Evolutionary conservation across 768 basidiomycete genomes (phyloP).

Genomic region (Trametes maxima): DNA sequence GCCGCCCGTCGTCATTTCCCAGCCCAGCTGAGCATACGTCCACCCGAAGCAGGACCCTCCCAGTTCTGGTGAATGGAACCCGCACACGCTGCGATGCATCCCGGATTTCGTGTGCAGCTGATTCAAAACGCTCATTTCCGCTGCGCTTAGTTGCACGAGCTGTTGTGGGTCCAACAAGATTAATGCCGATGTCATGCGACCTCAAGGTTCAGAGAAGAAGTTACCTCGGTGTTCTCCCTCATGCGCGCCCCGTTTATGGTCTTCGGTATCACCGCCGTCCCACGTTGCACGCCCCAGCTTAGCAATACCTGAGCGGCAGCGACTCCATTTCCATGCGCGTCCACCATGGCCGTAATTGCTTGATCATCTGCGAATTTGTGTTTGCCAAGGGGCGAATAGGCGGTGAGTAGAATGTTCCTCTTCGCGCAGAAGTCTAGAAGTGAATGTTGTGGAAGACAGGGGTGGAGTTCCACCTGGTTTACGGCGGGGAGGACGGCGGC

Average conservation of each 20-base stretch:
- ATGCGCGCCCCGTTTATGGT: constrained; percentile 46
- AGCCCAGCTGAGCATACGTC: constrained; percentile 41
- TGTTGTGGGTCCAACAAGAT: background rate
- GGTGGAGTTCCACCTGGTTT: constrained; percentile 74
- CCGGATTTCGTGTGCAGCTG: constrained; percentile 2
- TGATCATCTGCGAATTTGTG: constrained; percentile 47
- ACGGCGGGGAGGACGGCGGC: constrained; percentile 61
- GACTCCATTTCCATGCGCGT: constrained; percentile 41
- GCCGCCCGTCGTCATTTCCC: constrained; percentile 27
- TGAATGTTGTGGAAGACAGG: constrained; percentile 64
- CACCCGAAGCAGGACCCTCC: constrained; percentile 37
- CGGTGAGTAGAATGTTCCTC: constrained; percentile 63
- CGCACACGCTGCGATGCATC: constrained; percentile 15
- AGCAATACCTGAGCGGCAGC: constrained; percentile 50
- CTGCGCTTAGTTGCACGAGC: constrained; percentile 1
- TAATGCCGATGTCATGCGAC: background rate
- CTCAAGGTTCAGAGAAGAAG: background rate
- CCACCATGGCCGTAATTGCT: constrained; percentile 42
- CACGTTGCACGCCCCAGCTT: constrained; percentile 51
- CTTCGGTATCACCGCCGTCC: constrained; percentile 47
- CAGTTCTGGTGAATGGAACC: constrained; percentile 22
- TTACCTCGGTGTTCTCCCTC: constrained; percentile 49
- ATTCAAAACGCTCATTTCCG: constrained; percentile 2
- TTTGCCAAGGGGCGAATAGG: constrained; percentile 54
- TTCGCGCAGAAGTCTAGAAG: constrained; percentile 56